A percentile compares a stretch with the other conserved stretches of the same genome.
Evolutionary conservation across 1,284 basidiomycete species (phyloP).

Genomic region (Porodaedalea pini): DNA sequence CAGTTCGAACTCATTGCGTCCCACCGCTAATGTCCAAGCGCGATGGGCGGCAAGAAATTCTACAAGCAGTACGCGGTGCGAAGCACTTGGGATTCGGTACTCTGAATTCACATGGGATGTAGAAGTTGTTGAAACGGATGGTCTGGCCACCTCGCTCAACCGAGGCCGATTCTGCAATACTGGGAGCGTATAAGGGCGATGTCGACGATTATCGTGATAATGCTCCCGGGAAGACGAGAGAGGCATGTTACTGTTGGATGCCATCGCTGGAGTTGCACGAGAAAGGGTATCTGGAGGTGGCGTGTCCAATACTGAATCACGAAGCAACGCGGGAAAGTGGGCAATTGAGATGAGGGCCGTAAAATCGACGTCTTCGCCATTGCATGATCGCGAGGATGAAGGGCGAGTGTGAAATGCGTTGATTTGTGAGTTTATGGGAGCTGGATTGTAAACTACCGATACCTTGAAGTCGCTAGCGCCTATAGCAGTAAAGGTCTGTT

Average conservation of each 20-base stretch:
- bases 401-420: no score
- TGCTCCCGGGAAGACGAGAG: no score
- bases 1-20: background rate
- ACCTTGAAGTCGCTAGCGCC: background rate
- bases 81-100: background rate
- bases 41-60: background rate
- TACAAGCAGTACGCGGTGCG: background rate
- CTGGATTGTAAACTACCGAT: background rate
- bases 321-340: background rate
- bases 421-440: no score
- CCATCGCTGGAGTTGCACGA: no score
- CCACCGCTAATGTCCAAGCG: background rate
- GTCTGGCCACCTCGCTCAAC: no score
- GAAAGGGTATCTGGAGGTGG: no score
- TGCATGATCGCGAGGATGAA: background rate
- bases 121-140: background rate
- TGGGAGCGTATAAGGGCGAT: no score
- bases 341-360: constrained; percentile 2
- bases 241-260: no score
- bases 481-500: background rate
- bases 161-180: no score
- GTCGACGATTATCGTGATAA: no score
- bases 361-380: background rate
- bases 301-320: background rate
- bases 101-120: background rate